Evolutionary conservation across 2,329 filamentous ascomycete genomes (phyloP), one percentile per base, ranked within the genome.

Genomic region (Pleurostoma richardsiae): DNA sequence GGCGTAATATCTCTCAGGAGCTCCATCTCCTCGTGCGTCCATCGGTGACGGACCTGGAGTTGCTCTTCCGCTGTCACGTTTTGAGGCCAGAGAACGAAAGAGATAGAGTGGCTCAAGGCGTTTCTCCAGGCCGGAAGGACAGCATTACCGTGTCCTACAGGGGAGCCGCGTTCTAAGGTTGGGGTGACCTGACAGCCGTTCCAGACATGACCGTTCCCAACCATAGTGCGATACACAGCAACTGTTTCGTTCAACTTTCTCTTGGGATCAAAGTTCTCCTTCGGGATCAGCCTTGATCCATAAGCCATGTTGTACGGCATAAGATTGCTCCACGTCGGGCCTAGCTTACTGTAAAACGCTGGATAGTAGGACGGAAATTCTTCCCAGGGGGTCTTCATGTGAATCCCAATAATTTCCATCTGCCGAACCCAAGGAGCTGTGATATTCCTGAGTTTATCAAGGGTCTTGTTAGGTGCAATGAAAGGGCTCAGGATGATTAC

Each of bases 291-390:
- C 19, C 72, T 68, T 8, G 69, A 66, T 29, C 73, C 71, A 43
- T 63, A 64, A 39, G 61, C 60, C 44, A 62, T 61, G 52, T 77
- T 76, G 27, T 86, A 85, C 54, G 80, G 73, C 3, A 64, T 64
- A 45, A 55, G 57, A 42, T 65, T 63, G n/a, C 66, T 66, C 47
- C 67, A 72, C 4, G 69, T 54, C 7, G 74, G 71, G 4, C 65
- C 65, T 38, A 63, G 64, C 54, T 62, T 63, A 30, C 71, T 71
- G 54, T 62, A 59, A 48, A 72, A 70, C 39, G 77, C 76, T 28
- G 67, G 52, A 38, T 79, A 73, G 51, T 62, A 63, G 42, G 39
- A 49, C 29, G 43, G 30, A 19, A 48, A 55, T 36, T 52, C 30
- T 28, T 72, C 90, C 41, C 44, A 60, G 50, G 36, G 58, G 46